Evolutionary conservation across 2,329 filamentous ascomycete species (phyloP).

Genomic region (Chaetomium globosum): DNA sequence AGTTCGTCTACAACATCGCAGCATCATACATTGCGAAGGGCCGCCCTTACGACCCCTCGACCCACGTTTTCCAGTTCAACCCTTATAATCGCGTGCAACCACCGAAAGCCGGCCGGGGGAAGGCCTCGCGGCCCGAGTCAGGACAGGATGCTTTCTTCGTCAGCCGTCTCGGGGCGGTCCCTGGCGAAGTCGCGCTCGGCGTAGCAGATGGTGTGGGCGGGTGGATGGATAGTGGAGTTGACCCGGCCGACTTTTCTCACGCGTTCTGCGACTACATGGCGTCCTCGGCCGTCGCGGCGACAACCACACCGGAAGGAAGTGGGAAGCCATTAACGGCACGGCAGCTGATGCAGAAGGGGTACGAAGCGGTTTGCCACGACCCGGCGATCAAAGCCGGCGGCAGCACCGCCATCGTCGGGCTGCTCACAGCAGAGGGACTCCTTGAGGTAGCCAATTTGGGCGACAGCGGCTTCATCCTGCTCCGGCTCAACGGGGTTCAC

Average conservation of each 20-base stretch:
- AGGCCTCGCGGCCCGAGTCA: conserved; percentile 69
- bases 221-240: conserved; percentile 89
- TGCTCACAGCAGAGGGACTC: conserved; percentile 70
- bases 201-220: conserved; percentile 94
- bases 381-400: conserved; percentile 76
- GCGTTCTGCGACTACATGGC: conserved; percentile 94
- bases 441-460: conserved; percentile 92
- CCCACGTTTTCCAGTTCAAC: conserved; percentile 73
- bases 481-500: conserved; percentile 83
- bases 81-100: conserved; percentile 62
- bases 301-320: conserved; percentile 37
- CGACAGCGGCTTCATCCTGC: conserved; percentile 88
- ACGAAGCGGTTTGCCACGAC: conserved; percentile 78
- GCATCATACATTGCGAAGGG: conserved; percentile 77
- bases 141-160: conserved; percentile 98
- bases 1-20: conserved; percentile 69
- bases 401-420: conserved; percentile 87
- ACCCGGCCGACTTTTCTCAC: conserved; percentile 94
- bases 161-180: conserved; percentile 70
- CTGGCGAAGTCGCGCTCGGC: conserved; percentile 74
- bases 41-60: conserved; percentile 66
- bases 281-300: conserved; percentile 65
- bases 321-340: conserved; percentile 59
- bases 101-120: conserved; percentile 52
- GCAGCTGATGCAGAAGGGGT: conserved; percentile 77